Conservation (phyloP, 192 early-diverging fungal species). For the Thamnidium elegans region DNA sequence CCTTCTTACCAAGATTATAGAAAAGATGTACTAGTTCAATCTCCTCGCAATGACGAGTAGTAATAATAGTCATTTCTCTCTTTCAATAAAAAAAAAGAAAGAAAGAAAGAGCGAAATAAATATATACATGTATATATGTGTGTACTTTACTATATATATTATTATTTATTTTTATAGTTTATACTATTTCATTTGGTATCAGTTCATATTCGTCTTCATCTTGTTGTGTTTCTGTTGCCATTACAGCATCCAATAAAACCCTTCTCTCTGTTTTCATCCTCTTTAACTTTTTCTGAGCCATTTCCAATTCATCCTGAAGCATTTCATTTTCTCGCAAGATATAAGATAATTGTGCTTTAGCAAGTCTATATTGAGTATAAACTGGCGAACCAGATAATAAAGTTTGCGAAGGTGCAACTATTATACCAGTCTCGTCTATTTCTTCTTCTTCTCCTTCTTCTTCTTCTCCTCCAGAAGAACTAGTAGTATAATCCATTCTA, state of each 20-base stretch:
- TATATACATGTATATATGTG: no score
- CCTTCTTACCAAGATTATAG: constrained; percentile 36
- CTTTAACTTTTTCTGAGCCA: constrained; percentile 33
- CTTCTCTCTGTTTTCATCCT: constrained; percentile 40
- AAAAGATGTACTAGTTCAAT: constrained; percentile 22
- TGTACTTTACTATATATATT: neutral
- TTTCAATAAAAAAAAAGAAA: constrained; percentile 1
- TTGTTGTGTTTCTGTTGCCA: constrained; percentile 25
- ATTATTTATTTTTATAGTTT: constrained; percentile 6
- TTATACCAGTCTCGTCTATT: neutral
- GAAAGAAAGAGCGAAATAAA: no score
- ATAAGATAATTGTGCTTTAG: constrained; percentile 42
- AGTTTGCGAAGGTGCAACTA: neutral
- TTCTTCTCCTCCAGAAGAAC: neutral
- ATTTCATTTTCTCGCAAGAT: constrained; percentile 47
- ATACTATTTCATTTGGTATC: constrained; percentile 1
- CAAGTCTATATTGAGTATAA: constrained; percentile 33
- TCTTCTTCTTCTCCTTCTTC: neutral
- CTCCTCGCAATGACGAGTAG: neutral
- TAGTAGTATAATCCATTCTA: neutral
- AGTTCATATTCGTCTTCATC: constrained; percentile 3
- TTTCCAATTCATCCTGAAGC: constrained; percentile 38
- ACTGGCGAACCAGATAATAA: neutral
- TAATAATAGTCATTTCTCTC: neutral
- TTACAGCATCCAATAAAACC: constrained; percentile 42